Evolutionary conservation across 2,329 filamentous ascomycete genomes (phyloP).

Genomic region (Colletotrichum chrysophilum): DNA sequence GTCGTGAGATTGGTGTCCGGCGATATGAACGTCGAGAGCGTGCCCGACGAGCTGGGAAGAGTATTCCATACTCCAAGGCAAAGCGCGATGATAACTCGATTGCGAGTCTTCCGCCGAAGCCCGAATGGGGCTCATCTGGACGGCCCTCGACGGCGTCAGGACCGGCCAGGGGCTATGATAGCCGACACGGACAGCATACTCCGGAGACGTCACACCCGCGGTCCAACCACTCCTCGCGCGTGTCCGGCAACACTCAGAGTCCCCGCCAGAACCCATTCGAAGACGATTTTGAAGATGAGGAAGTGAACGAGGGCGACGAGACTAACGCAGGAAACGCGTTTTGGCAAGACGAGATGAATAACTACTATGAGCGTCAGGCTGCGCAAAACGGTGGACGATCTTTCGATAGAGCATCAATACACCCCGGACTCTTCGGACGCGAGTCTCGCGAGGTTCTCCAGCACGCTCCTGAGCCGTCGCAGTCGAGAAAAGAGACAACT

Average conservation of each 20-base stretch:
- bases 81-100: not conserved
- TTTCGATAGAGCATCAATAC: not conserved
- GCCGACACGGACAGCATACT: not conserved
- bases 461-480: not conserved
- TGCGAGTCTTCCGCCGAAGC: not conserved
- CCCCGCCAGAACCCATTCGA: not conserved
- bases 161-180: not conserved
- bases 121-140: not conserved
- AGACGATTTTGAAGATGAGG: not conserved
- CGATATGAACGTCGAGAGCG: slow-evolving; percentile 11
- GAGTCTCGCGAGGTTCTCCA: not conserved
- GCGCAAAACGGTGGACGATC: not conserved
- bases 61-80: not conserved
- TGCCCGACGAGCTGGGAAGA: not conserved
- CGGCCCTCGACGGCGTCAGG: not conserved
- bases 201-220: not conserved
- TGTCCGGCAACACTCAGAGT: not conserved
- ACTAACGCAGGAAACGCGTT: not conserved
- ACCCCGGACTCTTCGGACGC: not conserved
- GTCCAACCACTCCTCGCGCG: not conserved
- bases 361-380: not conserved
- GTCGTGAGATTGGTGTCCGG: not conserved
- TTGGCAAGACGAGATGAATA: not conserved
- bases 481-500: not conserved
- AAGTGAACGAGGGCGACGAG: not conserved